Evolutionary conservation across 768 basidiomycete genomes (phyloP).

Genomic region (Cantharellus cinnabarinus): DNA sequence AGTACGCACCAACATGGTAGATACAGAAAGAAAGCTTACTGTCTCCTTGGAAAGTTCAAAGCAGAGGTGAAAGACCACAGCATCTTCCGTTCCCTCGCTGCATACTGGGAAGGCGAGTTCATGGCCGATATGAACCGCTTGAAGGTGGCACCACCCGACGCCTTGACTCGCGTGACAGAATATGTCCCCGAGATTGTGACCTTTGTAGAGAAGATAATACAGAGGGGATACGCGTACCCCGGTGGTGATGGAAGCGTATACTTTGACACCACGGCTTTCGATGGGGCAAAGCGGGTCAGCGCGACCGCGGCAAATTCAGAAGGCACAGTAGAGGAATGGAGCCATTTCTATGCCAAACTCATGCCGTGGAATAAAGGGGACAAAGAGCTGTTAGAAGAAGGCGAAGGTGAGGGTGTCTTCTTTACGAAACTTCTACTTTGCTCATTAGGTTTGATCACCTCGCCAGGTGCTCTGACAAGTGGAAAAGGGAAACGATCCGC

Average conservation of each 20-base stretch:
- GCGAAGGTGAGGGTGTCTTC: conserved; percentile 42
- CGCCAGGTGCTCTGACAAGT: conserved; percentile 33
- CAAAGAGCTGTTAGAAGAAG: conserved; percentile 69
- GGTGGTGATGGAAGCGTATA: conserved; percentile 68
- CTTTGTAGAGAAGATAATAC: conserved; percentile 69
- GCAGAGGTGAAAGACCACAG: conserved; percentile 69
- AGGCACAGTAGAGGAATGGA: conserved; percentile 11
- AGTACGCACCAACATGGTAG: conserved; percentile 22
- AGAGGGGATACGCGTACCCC: conserved; percentile 63
- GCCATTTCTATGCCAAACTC: conserved; percentile 79
- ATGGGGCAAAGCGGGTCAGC: conserved; percentile 25
- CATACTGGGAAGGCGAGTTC: conserved; percentile 78
- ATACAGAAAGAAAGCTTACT: neutral
- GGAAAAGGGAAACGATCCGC: conserved; percentile 51
- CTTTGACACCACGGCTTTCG: conserved; percentile 73
- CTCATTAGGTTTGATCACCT: neutral
- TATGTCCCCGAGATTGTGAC: conserved; percentile 87
- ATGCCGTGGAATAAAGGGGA: conserved; percentile 96
- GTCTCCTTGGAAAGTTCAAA: conserved; percentile 32
- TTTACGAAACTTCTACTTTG: neutral
- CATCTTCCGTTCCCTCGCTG: conserved; percentile 61
- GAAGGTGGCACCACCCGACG: conserved; percentile 71
- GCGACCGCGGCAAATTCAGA: neutral
- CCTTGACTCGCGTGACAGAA: conserved; percentile 85
- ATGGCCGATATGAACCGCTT: conserved; percentile 86